Percentiles rank a stretch among this genome's conserved stretches.
Evolutionary conservation across 495 filamentous ascomycete genomes (phyloP).

Genomic region (Tuber borchii): DNA sequence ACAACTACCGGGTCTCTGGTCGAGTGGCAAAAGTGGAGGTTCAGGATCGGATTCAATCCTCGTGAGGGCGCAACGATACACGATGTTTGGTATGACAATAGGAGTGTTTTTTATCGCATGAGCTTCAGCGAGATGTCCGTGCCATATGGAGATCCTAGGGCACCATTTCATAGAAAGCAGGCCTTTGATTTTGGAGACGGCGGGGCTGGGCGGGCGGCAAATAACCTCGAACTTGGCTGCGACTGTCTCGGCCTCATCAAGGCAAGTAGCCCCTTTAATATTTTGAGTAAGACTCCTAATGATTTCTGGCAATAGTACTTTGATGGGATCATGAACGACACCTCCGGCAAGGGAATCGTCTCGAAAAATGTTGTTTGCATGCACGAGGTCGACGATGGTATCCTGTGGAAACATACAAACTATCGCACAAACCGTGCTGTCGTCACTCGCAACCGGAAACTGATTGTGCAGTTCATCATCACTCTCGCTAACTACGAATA

Average conservation of each 20-base stretch:
- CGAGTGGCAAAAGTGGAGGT: conserved; percentile 63
- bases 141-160: conserved; percentile 58
- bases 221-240: conserved; percentile 61
- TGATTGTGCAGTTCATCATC: conserved; percentile 68
- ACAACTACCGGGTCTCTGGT: conserved; percentile 50
- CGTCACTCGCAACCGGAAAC: conserved; percentile 55
- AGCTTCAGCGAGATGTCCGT: conserved; percentile 71
- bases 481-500: conserved; percentile 81
- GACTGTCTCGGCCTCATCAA: conserved; percentile 61
- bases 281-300: conserved; percentile 17
- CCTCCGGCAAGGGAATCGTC: conserved; percentile 51
- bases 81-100: conserved; percentile 61
- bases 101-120: conserved; percentile 63
- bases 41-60: conserved; percentile 60
- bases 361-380: conserved; percentile 58
- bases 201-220: conserved; percentile 60
- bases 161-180: conserved; percentile 61
- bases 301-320: conserved; percentile 49
- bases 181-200: conserved; percentile 66
- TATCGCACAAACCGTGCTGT: conserved; percentile 57
- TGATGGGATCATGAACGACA: conserved; percentile 53
- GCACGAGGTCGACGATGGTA: conserved; percentile 62
- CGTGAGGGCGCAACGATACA: conserved; percentile 60
- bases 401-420: conserved; percentile 63
- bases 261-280: conserved; percentile 20